Percentiles rank a stretch among this genome's conserved stretches.
Evolutionary conservation across 768 basidiomycete genomes (phyloP).

Genomic region (Phaeolepiota aurea): DNA sequence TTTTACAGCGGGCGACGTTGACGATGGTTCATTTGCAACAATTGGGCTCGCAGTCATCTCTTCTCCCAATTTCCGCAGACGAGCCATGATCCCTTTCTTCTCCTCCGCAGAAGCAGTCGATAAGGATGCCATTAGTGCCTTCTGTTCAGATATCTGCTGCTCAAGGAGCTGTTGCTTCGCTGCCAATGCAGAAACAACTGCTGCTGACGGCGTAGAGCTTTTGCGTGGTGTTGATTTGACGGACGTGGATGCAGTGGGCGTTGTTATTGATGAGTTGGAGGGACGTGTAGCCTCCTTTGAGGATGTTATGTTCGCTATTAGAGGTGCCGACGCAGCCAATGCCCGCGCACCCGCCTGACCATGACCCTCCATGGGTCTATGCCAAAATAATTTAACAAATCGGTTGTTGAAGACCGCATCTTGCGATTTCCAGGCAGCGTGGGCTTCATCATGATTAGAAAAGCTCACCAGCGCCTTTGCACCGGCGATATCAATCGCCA

Average conservation of each 20-base stretch:
- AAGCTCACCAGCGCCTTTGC: conserved; percentile 88
- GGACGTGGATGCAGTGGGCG: conserved; percentile 7
- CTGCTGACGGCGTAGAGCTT: conserved; percentile 17
- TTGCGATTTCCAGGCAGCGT: conserved; percentile 85
- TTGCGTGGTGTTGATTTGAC: conserved; percentile 25
- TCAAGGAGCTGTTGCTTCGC: conserved; percentile 72
- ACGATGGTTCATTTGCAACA: conserved; percentile 17
- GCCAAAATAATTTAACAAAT: conserved; percentile 96
- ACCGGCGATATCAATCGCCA: conserved; percentile 70
- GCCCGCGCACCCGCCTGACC: conserved; percentile 70
- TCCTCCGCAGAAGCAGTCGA: conserved; percentile 55
- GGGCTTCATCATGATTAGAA: conserved; percentile 72
- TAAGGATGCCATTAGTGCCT: conserved; percentile 69
- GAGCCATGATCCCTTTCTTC: conserved; percentile 73
- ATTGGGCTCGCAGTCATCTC: conserved; percentile 53
- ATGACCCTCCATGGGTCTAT: conserved; percentile 87
- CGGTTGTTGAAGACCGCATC: conserved; percentile 93
- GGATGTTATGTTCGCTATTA: conserved; percentile 55
- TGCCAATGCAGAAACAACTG: conserved; percentile 43
- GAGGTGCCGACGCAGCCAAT: conserved; percentile 73
- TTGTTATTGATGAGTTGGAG: conserved; percentile 7
- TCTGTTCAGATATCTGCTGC: conserved; percentile 84
- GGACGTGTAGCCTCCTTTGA: conserved; percentile 19
- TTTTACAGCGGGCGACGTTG: conserved; percentile 13
- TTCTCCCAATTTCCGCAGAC: conserved; percentile 67